Percentiles rank a stretch among this genome's conserved stretches.
phyloP scores from a whole-genome alignment of 352 stramenopile genomes.

The Phytophthora sp. region DNA sequence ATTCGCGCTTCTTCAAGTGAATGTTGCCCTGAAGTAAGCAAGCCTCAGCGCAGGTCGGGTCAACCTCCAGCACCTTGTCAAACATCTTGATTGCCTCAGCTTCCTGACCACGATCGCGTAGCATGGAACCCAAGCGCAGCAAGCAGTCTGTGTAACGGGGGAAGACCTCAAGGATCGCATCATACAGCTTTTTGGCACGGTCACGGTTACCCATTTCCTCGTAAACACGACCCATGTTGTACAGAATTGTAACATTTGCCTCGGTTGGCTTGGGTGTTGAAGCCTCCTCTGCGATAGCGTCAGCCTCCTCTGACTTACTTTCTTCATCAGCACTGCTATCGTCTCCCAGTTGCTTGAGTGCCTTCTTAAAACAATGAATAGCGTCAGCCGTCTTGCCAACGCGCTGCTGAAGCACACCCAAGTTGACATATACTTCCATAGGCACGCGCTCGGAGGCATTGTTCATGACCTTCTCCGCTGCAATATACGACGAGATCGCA shows the following conservation, averaged over 20 bases:
- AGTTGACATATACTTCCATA: slow-evolving; percentile 86
- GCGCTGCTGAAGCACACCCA: slow-evolving; percentile 83
- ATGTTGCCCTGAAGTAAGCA: slow-evolving; percentile 97
- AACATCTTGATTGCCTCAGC: slow-evolving; percentile 90
- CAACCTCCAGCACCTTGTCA: slow-evolving; percentile 92
- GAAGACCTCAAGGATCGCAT: slow-evolving; percentile 93
- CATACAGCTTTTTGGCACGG: slow-evolving; percentile 92
- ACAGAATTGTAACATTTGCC: slow-evolving; percentile 94
- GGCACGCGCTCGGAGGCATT: slow-evolving; percentile 81
- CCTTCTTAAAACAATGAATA: slow-evolving; percentile 91
- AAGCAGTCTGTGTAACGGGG: slow-evolving; percentile 96
- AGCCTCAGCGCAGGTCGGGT: slow-evolving; percentile 92
- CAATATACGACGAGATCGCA: slow-evolving; percentile 90
- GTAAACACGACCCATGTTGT: slow-evolving; percentile 96
- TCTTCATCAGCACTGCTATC: slow-evolving; percentile 40
- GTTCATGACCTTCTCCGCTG: slow-evolving; percentile 88
- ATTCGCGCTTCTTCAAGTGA: slow-evolving; percentile 94
- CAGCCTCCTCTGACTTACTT: slow-evolving; percentile 41
- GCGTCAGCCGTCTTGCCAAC: slow-evolving; percentile 91
- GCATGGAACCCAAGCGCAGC: slow-evolving; percentile 93
- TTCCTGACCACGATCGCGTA: slow-evolving; percentile 94
- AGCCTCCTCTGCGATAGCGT: slow-evolving; percentile 40
- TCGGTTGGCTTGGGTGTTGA: slow-evolving; percentile 57
- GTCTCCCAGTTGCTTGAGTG: slow-evolving; percentile 66
- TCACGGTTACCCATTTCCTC: slow-evolving; percentile 93